Base-by-base conservation (phyloP, 2,329 filamentous ascomycete genomes). In the Alternaria atra region DNA sequence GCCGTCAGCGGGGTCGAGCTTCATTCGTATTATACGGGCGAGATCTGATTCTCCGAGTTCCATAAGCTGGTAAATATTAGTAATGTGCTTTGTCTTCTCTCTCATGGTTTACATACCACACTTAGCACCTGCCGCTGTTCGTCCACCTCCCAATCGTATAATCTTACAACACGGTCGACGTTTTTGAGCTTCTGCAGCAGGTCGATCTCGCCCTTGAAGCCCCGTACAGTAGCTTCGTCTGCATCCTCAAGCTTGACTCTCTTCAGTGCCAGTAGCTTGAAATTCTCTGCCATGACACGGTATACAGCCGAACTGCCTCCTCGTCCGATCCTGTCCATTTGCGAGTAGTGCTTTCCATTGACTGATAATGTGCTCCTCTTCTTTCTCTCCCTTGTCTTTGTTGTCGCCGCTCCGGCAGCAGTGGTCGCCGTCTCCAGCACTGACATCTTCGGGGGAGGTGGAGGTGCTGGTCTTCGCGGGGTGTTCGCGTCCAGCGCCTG, bases 41-140 rank as follows among this genome's bases (percentile, higher is more conserved):
- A 99, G 86, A 78, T 99, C 95, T 23, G 94, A 88, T 80, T 99
- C 95, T 66, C 95, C 95, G 76, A 97, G 91, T 81, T 99, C 95
- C 94, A 99, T 97, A 60, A 99, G 88, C 91, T 93, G 67, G 37
- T 27, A 43, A 6, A 25, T 12, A 48, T 72, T 64, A 70, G 65
- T 17, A 23, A 46, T 27, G 15, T 29, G 50, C 30, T 13, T 25
- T 13, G 30, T 32, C 30, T 15, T 17, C 9, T 15, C 9, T 15
- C n/a, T 13, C 42, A 56, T 39, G 29, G 6, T 42, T 52, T 13
- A 85, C 89, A 81, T 83, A 92, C 91, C 77, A 99, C 87, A 73
- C 90, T 94, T 58, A 99, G 87, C 65, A 91, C 88, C 68, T 96
- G 90, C 79, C 97, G 97, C 72, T 95, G 92, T 52, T 93, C 89